Conservation (phyloP, 176 grass and related monocot genomes). For the Cenchrus americanus region DNA sequence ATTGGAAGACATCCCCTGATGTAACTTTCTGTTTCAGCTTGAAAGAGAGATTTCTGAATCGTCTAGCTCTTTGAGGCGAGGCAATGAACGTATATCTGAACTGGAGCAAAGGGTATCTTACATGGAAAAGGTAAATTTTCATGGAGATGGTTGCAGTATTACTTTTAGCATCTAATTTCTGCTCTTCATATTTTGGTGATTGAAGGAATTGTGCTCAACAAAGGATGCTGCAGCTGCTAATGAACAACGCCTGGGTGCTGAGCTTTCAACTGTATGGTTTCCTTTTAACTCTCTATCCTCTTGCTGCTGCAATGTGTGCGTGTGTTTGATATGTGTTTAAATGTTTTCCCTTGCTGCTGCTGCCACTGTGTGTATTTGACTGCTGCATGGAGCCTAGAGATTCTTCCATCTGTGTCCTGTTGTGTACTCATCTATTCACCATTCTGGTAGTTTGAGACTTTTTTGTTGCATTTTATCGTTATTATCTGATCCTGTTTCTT, state of each 20-base stretch:
- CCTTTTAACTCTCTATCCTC: neutral
- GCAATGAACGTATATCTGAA: constrained; percentile 64
- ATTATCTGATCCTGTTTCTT: neutral
- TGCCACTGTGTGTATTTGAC: neutral
- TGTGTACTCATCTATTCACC: constrained; percentile 3
- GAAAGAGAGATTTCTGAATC: constrained; percentile 82
- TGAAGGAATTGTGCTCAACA: constrained; percentile 75
- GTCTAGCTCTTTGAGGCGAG: constrained; percentile 71
- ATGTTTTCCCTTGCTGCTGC: neutral
- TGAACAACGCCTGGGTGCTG: constrained; percentile 67
- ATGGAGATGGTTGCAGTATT: constrained; percentile 22
- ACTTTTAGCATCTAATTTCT: constrained; percentile 30
- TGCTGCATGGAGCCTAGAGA: neutral
- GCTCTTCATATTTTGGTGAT: constrained; percentile 45
- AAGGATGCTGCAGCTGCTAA: constrained; percentile 79
- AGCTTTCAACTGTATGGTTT: constrained; percentile 78
- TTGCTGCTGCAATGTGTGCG: neutral
- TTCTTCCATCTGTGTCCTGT: neutral
- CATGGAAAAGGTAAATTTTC: constrained; percentile 77
- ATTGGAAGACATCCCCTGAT: constrained; percentile 22
- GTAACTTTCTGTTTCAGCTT: constrained; percentile 58
- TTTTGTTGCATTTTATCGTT: constrained; percentile 5
- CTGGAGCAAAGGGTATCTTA: constrained; percentile 76
- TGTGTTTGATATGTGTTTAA: neutral
- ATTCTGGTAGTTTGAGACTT: neutral